phyloP scores from a whole-genome alignment of 164 flowering plant genomes.

The Amborella trichopoda region DNA sequence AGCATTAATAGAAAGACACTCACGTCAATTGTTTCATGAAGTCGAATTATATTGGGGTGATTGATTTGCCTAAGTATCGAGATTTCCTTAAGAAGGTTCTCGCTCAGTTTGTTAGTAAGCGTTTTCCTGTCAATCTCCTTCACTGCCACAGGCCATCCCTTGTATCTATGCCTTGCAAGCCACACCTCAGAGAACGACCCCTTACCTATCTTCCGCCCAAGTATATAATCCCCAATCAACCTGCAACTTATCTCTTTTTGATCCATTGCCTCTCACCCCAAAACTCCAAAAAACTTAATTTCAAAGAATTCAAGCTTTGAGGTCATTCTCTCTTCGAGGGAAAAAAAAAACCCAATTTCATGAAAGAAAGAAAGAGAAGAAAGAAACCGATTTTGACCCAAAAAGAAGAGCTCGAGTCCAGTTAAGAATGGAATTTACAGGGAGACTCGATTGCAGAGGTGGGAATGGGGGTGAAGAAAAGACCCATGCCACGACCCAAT shows the following conservation, averaged over 20 bases:
- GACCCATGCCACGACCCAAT: too few relatives aligned
- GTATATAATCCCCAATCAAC: constrained; percentile 32
- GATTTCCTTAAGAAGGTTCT: constrained; percentile 34
- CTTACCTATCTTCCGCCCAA: constrained; percentile 38
- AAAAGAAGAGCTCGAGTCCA: too few relatives aligned
- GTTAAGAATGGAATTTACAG: too few relatives aligned
- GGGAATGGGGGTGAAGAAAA: too few relatives aligned
- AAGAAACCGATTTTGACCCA: too few relatives aligned
- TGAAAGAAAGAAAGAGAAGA: too few relatives aligned
- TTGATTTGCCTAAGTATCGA: constrained; percentile 26
- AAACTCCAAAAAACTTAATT: too few relatives aligned
- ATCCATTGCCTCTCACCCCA: constrained; percentile 9
- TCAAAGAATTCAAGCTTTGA: too few relatives aligned
- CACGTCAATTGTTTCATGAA: constrained; percentile 34
- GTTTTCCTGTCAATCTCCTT: constrained; percentile 42
- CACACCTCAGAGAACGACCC: constrained; percentile 54
- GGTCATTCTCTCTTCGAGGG: too few relatives aligned
- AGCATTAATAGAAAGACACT: too few relatives aligned
- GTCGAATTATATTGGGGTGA: constrained; percentile 41
- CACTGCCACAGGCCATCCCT: constrained; percentile 27
- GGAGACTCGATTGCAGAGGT: too few relatives aligned
- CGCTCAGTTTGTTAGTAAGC: constrained; percentile 23
- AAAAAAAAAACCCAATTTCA: too few relatives aligned
- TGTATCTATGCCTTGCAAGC: constrained; percentile 24
- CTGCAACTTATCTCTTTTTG: constrained; percentile 10